phyloP scores from a whole-genome alignment of 169 alveolate species.

The Amoebophrya sp. region DNA sequence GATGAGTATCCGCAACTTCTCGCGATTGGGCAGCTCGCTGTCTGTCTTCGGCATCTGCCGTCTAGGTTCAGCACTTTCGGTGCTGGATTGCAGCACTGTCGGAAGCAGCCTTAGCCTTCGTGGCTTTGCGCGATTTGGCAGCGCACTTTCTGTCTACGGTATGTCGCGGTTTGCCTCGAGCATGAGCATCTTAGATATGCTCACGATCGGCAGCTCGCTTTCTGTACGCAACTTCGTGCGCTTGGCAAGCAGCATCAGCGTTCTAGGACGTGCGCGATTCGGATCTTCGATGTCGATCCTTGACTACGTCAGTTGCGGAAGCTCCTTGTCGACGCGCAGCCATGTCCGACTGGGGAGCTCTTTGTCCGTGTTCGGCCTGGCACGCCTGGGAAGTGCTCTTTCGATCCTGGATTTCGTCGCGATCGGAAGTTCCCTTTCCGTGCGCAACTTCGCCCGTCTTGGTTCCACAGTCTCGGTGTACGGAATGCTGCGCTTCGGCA shows the following conservation, averaged over 20 bases:
- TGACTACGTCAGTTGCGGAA: not conserved
- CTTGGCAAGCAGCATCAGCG: not conserved
- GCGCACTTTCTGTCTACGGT: not conserved
- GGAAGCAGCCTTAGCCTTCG: not conserved
- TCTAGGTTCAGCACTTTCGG: not conserved
- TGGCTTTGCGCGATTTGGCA: not conserved
- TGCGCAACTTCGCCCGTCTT: not conserved
- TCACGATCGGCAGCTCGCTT: not conserved
- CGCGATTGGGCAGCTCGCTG: not conserved
- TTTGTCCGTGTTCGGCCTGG: slow-evolving; percentile 12
- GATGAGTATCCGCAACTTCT: not conserved
- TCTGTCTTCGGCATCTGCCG: not conserved
- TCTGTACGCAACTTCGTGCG: slow-evolving; percentile 27
- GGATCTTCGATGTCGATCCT: not conserved
- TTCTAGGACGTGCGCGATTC: not conserved
- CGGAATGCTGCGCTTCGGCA: not conserved
- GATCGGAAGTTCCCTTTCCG: slow-evolving; percentile 1
- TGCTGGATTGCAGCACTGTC: not conserved
- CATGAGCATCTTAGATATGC: not conserved
- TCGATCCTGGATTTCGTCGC: not conserved
- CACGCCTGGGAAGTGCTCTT: not conserved
- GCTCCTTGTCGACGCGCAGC: slow-evolving; percentile 1
- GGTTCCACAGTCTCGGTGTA: slow-evolving; percentile 29
- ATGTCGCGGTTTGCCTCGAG: not conserved
- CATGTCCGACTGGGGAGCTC: not conserved